phyloP scores from a whole-genome alignment of 176 grass and related monocot species.

The Lolium rigidum region DNA sequence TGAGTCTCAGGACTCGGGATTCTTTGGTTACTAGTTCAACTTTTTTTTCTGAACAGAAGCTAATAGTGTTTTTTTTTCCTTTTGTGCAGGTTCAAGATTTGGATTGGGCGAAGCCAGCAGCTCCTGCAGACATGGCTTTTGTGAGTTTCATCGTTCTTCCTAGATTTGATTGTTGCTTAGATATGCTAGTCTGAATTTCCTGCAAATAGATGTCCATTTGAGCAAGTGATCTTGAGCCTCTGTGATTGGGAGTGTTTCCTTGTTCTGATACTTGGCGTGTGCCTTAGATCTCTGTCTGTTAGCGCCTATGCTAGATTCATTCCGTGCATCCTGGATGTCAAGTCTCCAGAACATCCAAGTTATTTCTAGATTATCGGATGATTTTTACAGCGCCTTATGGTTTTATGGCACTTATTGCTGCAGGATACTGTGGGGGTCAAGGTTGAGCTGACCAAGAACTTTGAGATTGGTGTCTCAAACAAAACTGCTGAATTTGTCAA shows the following conservation, averaged over 20 bases:
- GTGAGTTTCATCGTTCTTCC: background rate
- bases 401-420: no score
- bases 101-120: constrained; percentile 20
- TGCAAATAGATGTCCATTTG: background rate
- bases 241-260: background rate
- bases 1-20: background rate
- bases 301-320: background rate
- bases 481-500: constrained; percentile 85
- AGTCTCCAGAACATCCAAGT: background rate
- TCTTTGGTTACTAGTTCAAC: background rate
- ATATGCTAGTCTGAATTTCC: background rate
- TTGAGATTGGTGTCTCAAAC: no score
- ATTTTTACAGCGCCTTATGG: constrained; percentile 36
- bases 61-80: no score
- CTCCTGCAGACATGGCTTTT: constrained; percentile 36
- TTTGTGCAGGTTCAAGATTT: constrained; percentile 39
- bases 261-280: no score
- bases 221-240: background rate
- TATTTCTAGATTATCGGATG: background rate
- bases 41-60: background rate
- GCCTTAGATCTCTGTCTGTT: background rate
- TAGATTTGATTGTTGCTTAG: background rate
- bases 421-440: no score
- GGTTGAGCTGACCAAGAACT: no score
- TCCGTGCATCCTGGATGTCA: background rate